These are phyloP conservation scores for Trichophyton rubrum DNA, from an alignment of 2,329 filamentous ascomycete species.

Conservation along the genomic window DNA sequence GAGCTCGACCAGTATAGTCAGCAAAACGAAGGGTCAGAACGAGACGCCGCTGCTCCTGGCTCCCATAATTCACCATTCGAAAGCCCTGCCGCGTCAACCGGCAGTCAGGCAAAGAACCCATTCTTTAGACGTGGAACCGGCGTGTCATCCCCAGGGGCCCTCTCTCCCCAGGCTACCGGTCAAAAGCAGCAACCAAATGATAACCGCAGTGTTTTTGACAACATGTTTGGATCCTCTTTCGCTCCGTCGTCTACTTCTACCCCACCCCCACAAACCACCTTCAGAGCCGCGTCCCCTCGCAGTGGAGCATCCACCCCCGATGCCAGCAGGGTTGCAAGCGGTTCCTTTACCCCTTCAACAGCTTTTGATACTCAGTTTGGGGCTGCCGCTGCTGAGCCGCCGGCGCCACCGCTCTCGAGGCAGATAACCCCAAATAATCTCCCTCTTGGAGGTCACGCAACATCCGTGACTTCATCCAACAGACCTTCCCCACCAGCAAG, in stretches of 20 bases:
- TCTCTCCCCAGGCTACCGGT: slow-evolving; percentile 26
- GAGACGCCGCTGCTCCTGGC: slow-evolving; percentile 32
- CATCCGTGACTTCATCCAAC: slow-evolving; percentile 60
- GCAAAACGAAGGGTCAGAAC: slow-evolving; percentile 52
- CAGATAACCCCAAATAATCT: slow-evolving; percentile 68
- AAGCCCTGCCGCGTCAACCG: slow-evolving; percentile 51
- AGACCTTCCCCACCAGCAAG: slow-evolving; percentile 63
- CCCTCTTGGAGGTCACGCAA: slow-evolving; percentile 48
- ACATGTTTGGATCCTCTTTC: slow-evolving; percentile 66
- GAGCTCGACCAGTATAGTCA: slow-evolving; percentile 52
- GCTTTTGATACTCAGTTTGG: slow-evolving; percentile 35
- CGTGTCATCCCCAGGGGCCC: slow-evolving; percentile 37
- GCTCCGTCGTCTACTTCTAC: slow-evolving; percentile 33
- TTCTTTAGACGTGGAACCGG: slow-evolving; percentile 65
- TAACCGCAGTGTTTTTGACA: slow-evolving; percentile 64
- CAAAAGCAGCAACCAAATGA: slow-evolving; percentile 23
- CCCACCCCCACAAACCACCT: slow-evolving; percentile 45
- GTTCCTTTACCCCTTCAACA: slow-evolving; percentile 48
- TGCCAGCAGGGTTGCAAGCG: slow-evolving; percentile 18
- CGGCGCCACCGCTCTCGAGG: slow-evolving; percentile 57
- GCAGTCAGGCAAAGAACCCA: slow-evolving; percentile 72
- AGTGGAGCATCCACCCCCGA: slow-evolving; percentile 13
- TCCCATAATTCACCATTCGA: slow-evolving; percentile 32
- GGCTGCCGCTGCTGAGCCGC: slow-evolving; percentile 30
- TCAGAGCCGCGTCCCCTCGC: slow-evolving; percentile 41